Base-by-base conservation (phyloP, 2,329 filamentous ascomycete species). In the Apiospora aurea region DNA sequence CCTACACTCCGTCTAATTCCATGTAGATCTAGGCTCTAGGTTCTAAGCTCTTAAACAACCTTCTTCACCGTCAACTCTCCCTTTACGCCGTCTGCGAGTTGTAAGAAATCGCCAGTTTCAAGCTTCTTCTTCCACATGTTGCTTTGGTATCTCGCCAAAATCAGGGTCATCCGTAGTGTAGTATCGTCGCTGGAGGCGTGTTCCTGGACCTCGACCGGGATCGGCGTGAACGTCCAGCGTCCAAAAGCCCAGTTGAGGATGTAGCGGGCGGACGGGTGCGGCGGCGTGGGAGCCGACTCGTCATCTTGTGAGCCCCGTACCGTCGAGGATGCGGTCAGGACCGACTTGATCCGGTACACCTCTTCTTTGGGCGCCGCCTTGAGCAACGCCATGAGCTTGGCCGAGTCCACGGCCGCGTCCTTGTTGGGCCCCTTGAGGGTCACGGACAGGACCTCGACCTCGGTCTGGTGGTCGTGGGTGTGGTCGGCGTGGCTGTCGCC, bases 191-290 rank as follows among this genome's bases (percentile, higher is more conserved):
- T 88, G 47, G 89, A 86, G 75, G 85, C 80, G 79, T 91, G 88
- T 80, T 91, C 79, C 1, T 80, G 79, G 1, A 79, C 78, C 10
- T 80, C 79, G 0, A 80, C 78, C 4, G 87, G 78, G 5, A 91
- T 83, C 7, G 89, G 86, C 1, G 95, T 97, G 79, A 96, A 97
- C 0, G 91, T 97, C 96, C 96, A 99, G 43, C 96, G 89, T 0
- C 95, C 95, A 83, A 99, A 99, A 0, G 96, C 96, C 96, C 96
- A 99, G 81, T 99, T 99, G 73, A 99, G 88, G 64, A 99, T 97
- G 80, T 96, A 98, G 71, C 93, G 87, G 2, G 78, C 80, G 11
- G 78, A 71, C 7, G 75, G 70, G 38, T 77, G 73, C 1, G 80
- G 69, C n/a, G 80, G 75, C 4, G 78, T 75, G 3, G 82, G 76